Evolutionary conservation across 2,329 filamentous ascomycete genomes (phyloP), one percentile per base, ranked within the genome.

Genomic region (Claviceps sorghi): DNA sequence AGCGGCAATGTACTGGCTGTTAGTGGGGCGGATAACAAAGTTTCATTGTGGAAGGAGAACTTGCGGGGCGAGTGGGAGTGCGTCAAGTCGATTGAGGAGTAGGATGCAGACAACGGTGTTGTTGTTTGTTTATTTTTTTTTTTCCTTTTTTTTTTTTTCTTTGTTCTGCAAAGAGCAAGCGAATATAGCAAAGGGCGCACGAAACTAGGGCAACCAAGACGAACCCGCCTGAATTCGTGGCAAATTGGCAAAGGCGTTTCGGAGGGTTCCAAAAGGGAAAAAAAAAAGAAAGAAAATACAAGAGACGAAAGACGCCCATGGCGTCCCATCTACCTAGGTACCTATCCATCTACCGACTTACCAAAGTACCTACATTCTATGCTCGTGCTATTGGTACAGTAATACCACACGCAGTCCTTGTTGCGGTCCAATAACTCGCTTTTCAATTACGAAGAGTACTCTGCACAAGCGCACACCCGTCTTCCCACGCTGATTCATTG

Each of bases 31-130:
- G 91, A 98, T 71, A 98, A 98, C 76, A 90, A 94, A 72, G 90
- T 98, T 52, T 94, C 85, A 51, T 70, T 98, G 67, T 98, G 91
- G 91, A 98, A 97, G 78, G 93, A 98, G 78, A 95, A 95, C 67
- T 74, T 98, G 61, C 86, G 86, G 66, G 93, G 93, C 52, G 88
- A 95, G 65, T 98, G 93, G 93, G 90, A 97, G 71, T 88, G 86
- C 63, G 88, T 97, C 59, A 96, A 95, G 79, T 89, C 88, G 54
- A 90, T 98, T 66, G 91, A 95, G 68, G 88, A 95, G 72, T 95
- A 75, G 5, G 63, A 3, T 22, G 26, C 26, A 45, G n/a, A 29
- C 1, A 11, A 32, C 26, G 43, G 17, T 4, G 15, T 26, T 19
- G 4, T 19, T 30, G 8, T 19, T 21, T 44, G 42, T 29, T 15